Evolutionary conservation across 2,329 filamentous ascomycete species (phyloP).

Genomic region (Sarocladium oryzae): DNA sequence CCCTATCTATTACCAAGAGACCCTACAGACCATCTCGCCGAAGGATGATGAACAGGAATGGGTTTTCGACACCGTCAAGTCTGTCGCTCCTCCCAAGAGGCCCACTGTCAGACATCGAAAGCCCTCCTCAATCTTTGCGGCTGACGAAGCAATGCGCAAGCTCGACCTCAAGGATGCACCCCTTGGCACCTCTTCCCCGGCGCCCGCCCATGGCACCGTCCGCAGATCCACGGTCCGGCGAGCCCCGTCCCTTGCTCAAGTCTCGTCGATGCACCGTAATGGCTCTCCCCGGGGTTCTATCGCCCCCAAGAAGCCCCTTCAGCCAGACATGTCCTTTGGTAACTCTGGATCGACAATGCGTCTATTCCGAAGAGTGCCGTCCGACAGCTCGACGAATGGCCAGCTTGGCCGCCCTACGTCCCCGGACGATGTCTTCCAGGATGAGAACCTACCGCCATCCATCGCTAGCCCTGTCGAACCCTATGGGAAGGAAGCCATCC

Average conservation of each 20-base stretch:
- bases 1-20: conserved; percentile 89
- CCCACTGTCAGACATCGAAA: conserved; percentile 46
- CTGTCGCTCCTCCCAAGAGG: conserved; percentile 50
- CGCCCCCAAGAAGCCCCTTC: conserved; percentile 68
- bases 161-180: conserved; percentile 57
- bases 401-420: conserved; percentile 29
- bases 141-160: conserved; percentile 55
- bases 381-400: conserved; percentile 52
- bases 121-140: conserved; percentile 48
- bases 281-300: conserved; percentile 37
- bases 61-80: conserved; percentile 93
- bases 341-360: conserved; percentile 89
- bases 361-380: conserved; percentile 79
- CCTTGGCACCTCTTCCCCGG: conserved; percentile 49
- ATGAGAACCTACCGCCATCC: conserved; percentile 59
- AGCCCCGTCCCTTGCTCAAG: conserved; percentile 36
- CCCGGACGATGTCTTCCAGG: conserved; percentile 37
- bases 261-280: conserved; percentile 23
- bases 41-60: conserved; percentile 74
- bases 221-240: conserved; percentile 52
- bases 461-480: conserved; percentile 42
- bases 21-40: conserved; percentile 64
- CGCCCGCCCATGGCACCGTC: conserved; percentile 41
- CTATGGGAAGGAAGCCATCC: conserved; percentile 70
- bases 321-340: conserved; percentile 86